A percentile compares a stretch with the other conserved stretches of the same genome.
Evolutionary conservation across 768 basidiomycete species (phyloP).

Genomic region (Antrodiella citrinella): DNA sequence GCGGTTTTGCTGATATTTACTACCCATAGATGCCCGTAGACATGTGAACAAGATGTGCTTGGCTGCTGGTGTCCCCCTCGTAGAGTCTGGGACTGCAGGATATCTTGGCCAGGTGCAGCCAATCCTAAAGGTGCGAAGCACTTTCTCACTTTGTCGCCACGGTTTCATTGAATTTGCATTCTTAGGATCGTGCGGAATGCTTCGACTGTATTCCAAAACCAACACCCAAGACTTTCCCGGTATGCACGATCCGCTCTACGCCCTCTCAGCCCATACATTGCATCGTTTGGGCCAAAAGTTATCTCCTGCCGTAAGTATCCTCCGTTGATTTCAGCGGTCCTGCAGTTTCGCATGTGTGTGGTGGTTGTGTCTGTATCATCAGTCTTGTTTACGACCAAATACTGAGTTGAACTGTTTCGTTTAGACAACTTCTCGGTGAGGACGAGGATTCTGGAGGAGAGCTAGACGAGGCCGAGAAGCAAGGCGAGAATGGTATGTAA

Average conservation of each 20-base stretch:
- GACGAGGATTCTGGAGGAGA: slow-evolving; percentile 78
- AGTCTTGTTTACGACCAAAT: background rate
- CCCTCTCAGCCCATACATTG: slow-evolving; percentile 97
- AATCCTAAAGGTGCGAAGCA: slow-evolving; percentile 61
- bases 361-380: background rate
- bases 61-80: slow-evolving; percentile 81
- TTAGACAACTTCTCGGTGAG: slow-evolving; percentile 89
- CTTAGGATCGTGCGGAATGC: slow-evolving; percentile 82
- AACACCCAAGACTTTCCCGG: slow-evolving; percentile 90
- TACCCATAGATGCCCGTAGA: slow-evolving; percentile 79
- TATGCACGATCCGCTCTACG: slow-evolving; percentile 96
- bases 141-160: background rate
- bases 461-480: slow-evolving; percentile 84
- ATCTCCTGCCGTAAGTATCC: slow-evolving; percentile 74
- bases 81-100: slow-evolving; percentile 95
- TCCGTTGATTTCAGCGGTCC: background rate
- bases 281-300: slow-evolving; percentile 98
- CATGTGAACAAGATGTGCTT: slow-evolving; percentile 99
- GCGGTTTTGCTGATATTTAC: background rate
- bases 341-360: background rate
- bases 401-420: background rate
- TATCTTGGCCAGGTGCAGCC: slow-evolving; percentile 98
- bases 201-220: slow-evolving; percentile 95
- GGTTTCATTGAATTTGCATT: background rate
- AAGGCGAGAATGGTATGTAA: slow-evolving; percentile 82